Conservation (phyloP, 2,329 filamentous ascomycete species). For the Magnaporthiopsis incrustans region DNA sequence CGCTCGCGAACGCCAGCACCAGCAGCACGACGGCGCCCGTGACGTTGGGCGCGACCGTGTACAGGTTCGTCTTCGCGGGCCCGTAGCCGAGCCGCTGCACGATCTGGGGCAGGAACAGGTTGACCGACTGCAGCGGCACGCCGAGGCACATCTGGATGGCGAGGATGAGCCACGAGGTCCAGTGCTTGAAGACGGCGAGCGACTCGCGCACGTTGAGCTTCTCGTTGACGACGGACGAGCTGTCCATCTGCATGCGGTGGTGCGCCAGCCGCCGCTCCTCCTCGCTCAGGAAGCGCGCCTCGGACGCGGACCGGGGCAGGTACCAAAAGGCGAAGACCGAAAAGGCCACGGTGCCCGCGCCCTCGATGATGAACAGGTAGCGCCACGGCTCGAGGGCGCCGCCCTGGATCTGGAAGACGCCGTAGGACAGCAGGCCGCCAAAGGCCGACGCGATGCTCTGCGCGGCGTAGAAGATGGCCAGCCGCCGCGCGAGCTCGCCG, state of each 20-base stretch:
- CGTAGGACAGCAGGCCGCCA: constrained; percentile 27
- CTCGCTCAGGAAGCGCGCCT: constrained; percentile 52
- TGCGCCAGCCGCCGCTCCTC: constrained; percentile 62
- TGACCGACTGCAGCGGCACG: constrained; percentile 47
- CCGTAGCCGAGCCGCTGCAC: constrained; percentile 14
- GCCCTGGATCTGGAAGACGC: constrained; percentile 38
- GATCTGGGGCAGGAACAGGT: constrained; percentile 16
- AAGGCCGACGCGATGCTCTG: constrained; percentile 15
- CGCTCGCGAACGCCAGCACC: constrained; percentile 63
- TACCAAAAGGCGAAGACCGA: constrained; percentile 61
- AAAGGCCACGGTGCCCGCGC: constrained; percentile 49
- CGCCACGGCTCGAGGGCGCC: constrained; percentile 33
- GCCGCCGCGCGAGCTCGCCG: constrained; percentile 59
- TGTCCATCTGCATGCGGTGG: constrained; percentile 68
- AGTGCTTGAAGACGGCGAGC: constrained; percentile 41
- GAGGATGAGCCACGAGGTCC: constrained; percentile 40
- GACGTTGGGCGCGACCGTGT: constrained; percentile 74
- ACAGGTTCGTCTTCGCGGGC: constrained; percentile 61
- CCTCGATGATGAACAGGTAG: constrained; percentile 48
- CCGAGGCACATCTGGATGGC: constrained; percentile 51
- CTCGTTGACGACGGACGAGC: constrained; percentile 52
- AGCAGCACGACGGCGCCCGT: constrained; percentile 66
- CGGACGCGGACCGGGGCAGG: constrained; percentile 55
- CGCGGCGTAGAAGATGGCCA: constrained; percentile 51
- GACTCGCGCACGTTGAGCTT: constrained; percentile 42